phyloP scores from a whole-genome alignment of 805 yeast genomes.

The Sugiyamaella lignohabitans region DNA sequence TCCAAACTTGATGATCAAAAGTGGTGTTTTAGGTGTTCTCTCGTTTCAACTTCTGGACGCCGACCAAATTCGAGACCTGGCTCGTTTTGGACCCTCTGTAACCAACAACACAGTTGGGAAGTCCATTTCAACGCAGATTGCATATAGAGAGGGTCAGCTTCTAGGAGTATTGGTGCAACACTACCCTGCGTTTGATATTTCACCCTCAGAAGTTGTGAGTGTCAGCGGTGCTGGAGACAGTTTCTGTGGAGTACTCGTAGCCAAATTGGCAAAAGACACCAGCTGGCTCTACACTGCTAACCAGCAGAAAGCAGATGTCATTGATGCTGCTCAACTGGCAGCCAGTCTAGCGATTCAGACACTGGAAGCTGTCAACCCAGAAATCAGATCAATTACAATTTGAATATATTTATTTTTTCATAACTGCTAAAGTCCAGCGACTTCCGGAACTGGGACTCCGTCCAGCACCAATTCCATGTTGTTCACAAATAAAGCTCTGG shows the following conservation, averaged over 20 bases:
- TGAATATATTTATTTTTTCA: background rate
- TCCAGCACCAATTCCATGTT: too few species aligned
- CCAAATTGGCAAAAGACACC: slow-evolving; percentile 33
- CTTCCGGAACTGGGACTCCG: too few species aligned
- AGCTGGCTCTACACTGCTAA: slow-evolving; percentile 32
- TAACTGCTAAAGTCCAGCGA: too few species aligned
- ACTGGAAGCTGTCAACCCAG: slow-evolving; percentile 25
- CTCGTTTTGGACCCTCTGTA: background rate
- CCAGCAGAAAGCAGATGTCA: slow-evolving; percentile 21
- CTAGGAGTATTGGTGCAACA: slow-evolving; percentile 58
- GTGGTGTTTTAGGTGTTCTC: slow-evolving; percentile 60
- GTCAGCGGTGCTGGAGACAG: slow-evolving; percentile 92
- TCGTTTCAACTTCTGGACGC: slow-evolving; percentile 33
- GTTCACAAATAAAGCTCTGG: too few species aligned
- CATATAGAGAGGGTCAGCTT: background rate
- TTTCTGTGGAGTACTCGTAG: slow-evolving; percentile 56
- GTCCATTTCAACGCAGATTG: background rate
- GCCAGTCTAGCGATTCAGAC: slow-evolving; percentile 33
- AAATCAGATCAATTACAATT: slow-evolving; percentile 1
- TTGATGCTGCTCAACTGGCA: slow-evolving; percentile 33
- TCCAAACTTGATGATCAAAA: slow-evolving; percentile 59
- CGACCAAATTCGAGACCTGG: slow-evolving; percentile 12
- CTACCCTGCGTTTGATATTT: slow-evolving; percentile 39
- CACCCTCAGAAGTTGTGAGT: slow-evolving; percentile 42
- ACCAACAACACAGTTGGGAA: background rate